A percentile compares a stretch with the other conserved stretches of the same genome.
phyloP scores from a whole-genome alignment of 768 basidiomycete species.

The Lactarius tabidus region DNA sequence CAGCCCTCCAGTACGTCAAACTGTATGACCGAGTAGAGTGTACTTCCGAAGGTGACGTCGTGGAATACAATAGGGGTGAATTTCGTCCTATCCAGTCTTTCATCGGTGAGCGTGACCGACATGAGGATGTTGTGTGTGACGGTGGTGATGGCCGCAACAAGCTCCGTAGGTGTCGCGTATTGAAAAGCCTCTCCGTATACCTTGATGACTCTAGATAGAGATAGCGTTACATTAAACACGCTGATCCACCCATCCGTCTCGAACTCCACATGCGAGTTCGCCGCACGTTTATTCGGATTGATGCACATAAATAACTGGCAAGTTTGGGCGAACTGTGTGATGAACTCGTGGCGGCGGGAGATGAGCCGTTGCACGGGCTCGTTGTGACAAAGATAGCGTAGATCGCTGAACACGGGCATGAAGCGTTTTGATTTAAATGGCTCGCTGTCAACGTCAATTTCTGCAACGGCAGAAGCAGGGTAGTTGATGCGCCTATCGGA shows the following conservation, averaged over 20 bases:
- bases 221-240: constrained; percentile 92
- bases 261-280: constrained; percentile 84
- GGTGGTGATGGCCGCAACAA: constrained; percentile 61
- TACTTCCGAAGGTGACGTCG: constrained; percentile 58
- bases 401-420: constrained; percentile 90
- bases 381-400: constrained; percentile 82
- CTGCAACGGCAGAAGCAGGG: constrained; percentile 32
- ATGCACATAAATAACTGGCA: constrained; percentile 91
- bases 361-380: constrained; percentile 77
- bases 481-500: constrained; percentile 59
- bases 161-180: constrained; percentile 51
- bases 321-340: constrained; percentile 67
- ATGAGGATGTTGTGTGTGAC: constrained; percentile 70
- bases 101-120: constrained; percentile 64
- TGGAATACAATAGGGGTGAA: constrained; percentile 63
- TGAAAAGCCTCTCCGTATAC: constrained; percentile 82
- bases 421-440: constrained; percentile 95
- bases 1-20: constrained; percentile 78
- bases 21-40: constrained; percentile 56
- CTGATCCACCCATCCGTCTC: constrained; percentile 97
- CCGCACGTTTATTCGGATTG: constrained; percentile 84
- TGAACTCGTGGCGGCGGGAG: constrained; percentile 59
- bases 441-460: constrained; percentile 75
- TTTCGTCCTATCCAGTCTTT: constrained; percentile 62
- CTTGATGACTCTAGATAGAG: constrained; percentile 83